Evolutionary conservation across 257 asterid genomes (phyloP).

Genomic region (Przewalskia tangutica): DNA sequence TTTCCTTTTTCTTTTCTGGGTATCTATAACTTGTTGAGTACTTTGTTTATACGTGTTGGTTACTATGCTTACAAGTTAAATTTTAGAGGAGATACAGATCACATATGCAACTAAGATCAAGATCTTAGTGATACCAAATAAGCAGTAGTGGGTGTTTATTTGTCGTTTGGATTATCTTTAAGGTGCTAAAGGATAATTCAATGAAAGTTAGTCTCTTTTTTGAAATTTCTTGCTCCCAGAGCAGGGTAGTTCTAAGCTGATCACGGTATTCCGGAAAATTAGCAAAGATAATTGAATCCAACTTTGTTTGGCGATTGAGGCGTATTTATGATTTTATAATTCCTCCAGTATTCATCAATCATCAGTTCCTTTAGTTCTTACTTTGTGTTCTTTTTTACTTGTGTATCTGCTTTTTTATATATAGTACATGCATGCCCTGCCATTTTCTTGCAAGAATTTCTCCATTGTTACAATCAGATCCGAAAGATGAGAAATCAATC

Average conservation of each 20-base stretch:
- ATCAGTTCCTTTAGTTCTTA: background rate
- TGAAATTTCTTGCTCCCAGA: background rate
- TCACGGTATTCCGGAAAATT: background rate
- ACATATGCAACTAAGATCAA: background rate
- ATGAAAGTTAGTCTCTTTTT: background rate
- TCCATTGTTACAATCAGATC: too few species aligned
- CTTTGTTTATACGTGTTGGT: background rate
- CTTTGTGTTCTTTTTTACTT: background rate
- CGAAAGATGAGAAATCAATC: too few species aligned
- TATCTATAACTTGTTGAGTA: background rate
- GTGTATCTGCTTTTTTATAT: background rate
- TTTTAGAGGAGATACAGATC: background rate
- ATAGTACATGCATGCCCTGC: background rate
- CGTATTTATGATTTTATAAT: background rate
- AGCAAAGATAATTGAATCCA: background rate
- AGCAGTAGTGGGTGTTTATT: background rate
- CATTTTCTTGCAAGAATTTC: background rate
- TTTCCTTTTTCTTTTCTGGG: background rate
- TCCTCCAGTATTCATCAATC: background rate
- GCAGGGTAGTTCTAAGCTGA: background rate
- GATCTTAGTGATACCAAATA: background rate
- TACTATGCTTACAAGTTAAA: background rate
- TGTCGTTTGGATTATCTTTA: background rate
- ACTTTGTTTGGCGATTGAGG: background rate
- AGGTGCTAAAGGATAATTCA: background rate